Evolutionary conservation across 2,329 filamentous ascomycete species (phyloP).

Genomic region (Penicillium sp.): DNA sequence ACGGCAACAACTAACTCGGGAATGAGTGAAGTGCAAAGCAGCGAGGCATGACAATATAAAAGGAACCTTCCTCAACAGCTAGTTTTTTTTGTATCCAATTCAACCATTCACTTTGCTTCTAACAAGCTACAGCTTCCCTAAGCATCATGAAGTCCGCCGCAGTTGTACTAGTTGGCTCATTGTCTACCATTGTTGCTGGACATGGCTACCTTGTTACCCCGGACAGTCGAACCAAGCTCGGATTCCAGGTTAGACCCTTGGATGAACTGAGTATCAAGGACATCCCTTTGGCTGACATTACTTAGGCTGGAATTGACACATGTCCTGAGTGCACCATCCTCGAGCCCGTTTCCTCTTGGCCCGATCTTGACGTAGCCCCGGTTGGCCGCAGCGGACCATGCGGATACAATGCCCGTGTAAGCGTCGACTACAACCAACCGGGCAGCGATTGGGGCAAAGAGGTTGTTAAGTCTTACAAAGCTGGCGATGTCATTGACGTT

Average conservation of each 20-base stretch:
- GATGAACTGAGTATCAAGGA: not conserved
- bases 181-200: constrained; percentile 29
- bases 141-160: not conserved
- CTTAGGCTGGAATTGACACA: constrained; percentile 48
- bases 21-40: not conserved
- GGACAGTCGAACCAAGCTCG: constrained; percentile 46
- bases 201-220: constrained; percentile 50
- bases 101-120: not conserved
- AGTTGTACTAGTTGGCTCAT: not conserved
- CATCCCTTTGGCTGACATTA: not conserved
- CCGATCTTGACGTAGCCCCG: constrained; percentile 45
- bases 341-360: constrained; percentile 53
- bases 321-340: constrained; percentile 57
- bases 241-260: constrained; percentile 38
- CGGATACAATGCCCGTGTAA: constrained; percentile 54
- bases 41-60: not conserved
- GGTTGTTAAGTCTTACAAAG: constrained; percentile 45
- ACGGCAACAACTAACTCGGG: too few species aligned
- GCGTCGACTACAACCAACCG: constrained; percentile 54
- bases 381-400: constrained; percentile 52
- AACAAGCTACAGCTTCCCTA: not conserved
- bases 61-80: not conserved
- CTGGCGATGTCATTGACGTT: constrained; percentile 49
- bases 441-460: constrained; percentile 44
- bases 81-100: not conserved